phyloP scores from a whole-genome alignment of 768 basidiomycete species.

The Dacryopinax primogenitus region DNA sequence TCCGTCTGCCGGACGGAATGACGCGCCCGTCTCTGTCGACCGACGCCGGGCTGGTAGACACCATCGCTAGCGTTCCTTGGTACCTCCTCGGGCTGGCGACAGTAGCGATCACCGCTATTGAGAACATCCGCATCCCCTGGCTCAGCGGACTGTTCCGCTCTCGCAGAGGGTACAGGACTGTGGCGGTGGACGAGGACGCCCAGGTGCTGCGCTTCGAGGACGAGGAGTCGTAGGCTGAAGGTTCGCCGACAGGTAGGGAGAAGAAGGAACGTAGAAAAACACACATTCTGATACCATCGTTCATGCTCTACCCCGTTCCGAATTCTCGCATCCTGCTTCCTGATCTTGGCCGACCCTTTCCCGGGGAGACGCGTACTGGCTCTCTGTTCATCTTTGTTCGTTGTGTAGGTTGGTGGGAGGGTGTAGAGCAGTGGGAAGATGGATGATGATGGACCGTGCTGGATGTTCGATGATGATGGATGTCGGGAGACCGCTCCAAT shows the following conservation, averaged over 20 bases:
- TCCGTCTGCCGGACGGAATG: slow-evolving; percentile 57
- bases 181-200: slow-evolving; percentile 79
- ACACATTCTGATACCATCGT: not conserved
- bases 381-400: not conserved
- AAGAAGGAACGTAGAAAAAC: not conserved
- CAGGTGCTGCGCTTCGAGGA: slow-evolving; percentile 77
- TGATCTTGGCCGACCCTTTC: too few relatives aligned
- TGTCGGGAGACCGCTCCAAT: too few relatives aligned
- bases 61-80: slow-evolving; percentile 80
- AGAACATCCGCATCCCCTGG: slow-evolving; percentile 18
- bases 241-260: not conserved
- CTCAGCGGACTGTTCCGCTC: slow-evolving; percentile 31
- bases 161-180: slow-evolving; percentile 57
- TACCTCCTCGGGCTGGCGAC: slow-evolving; percentile 69
- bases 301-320: too few relatives aligned
- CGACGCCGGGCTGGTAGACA: slow-evolving; percentile 46
- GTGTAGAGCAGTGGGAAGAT: not conserved
- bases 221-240: slow-evolving; percentile 33
- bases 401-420: not conserved
- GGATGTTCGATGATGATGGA: too few relatives aligned
- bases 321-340: too few relatives aligned
- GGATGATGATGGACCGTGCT: not conserved
- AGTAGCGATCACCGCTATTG: slow-evolving; percentile 55
- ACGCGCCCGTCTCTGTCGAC: slow-evolving; percentile 23
- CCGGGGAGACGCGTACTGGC: not conserved